Conservation (phyloP, 345 rosid genomes). For the Erysimum cheiranthoides region DNA sequence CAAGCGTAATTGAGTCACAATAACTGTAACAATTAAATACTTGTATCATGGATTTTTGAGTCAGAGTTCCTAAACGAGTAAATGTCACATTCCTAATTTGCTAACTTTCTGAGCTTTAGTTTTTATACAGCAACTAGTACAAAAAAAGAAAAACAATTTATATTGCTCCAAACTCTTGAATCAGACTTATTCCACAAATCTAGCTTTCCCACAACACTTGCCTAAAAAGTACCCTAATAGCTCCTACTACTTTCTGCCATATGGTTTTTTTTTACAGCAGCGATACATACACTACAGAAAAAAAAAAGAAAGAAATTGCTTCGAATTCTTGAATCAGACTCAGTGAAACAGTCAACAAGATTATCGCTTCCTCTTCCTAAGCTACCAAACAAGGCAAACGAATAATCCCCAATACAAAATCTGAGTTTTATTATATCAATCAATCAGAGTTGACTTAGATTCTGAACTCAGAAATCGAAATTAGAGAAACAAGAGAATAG, state of each 20-base stretch:
- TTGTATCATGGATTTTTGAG: neutral
- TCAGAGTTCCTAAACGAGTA: slow-evolving; percentile 9
- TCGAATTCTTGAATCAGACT: neutral
- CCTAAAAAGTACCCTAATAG: slow-evolving; percentile 3
- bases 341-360: neutral
- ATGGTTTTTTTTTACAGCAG: neutral
- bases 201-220: neutral
- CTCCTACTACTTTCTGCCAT: neutral
- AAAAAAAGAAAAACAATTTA: neutral
- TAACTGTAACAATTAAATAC: neutral
- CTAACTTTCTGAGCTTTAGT: neutral
- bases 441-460: neutral
- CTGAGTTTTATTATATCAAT: neutral
- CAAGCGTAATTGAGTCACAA: neutral
- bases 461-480: neutral
- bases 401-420: neutral
- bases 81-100: neutral
- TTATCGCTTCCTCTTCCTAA: neutral
- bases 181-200: neutral
- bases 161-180: neutral
- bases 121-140: slow-evolving; percentile 18
- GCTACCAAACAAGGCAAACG: neutral
- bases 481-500: neutral
- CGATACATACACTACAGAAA: neutral
- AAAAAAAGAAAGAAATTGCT: neutral